Percentiles rank a stretch among this genome's conserved stretches.
Evolutionary conservation across 2,329 filamentous ascomycete species (phyloP).

Genomic region (Apiospora saccharicola): DNA sequence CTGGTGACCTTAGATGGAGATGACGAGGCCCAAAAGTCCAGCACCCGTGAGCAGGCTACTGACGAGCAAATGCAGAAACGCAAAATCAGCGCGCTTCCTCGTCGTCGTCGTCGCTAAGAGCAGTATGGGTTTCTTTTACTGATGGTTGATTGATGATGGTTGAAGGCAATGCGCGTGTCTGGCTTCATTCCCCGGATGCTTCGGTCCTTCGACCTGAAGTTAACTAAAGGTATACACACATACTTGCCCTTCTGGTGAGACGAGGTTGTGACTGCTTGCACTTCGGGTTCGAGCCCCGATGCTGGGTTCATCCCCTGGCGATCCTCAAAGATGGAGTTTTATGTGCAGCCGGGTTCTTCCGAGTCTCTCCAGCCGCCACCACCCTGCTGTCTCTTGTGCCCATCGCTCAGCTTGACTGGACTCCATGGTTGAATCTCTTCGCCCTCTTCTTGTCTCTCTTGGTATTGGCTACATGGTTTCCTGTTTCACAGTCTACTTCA

Average conservation of each 20-base stretch:
- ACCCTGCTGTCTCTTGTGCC: neutral
- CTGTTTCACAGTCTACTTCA: slow-evolving; percentile 3
- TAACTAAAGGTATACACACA: neutral
- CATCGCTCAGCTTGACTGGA: neutral
- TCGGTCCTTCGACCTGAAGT: neutral
- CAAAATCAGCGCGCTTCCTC: neutral
- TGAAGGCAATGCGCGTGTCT: neutral
- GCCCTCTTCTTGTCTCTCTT: neutral
- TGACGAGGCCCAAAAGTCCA: too few relatives aligned
- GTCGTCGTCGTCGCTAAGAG: neutral
- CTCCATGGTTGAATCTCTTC: neutral
- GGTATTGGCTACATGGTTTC: slow-evolving; percentile 17
- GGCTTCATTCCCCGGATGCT: neutral
- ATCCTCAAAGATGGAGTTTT: neutral
- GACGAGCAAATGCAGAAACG: neutral
- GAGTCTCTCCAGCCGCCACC: neutral
- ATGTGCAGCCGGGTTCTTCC: neutral
- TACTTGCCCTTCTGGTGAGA: neutral
- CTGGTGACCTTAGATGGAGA: too few relatives aligned
- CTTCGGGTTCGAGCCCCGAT: neutral
- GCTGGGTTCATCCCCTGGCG: neutral
- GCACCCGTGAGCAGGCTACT: neutral
- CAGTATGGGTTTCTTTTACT: neutral
- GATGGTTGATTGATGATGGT: slow-evolving; percentile 8
- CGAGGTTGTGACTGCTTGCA: neutral